Evolutionary conservation across 2,329 filamentous ascomycete genomes (phyloP).

Genomic region (Alternaria sp.): DNA sequence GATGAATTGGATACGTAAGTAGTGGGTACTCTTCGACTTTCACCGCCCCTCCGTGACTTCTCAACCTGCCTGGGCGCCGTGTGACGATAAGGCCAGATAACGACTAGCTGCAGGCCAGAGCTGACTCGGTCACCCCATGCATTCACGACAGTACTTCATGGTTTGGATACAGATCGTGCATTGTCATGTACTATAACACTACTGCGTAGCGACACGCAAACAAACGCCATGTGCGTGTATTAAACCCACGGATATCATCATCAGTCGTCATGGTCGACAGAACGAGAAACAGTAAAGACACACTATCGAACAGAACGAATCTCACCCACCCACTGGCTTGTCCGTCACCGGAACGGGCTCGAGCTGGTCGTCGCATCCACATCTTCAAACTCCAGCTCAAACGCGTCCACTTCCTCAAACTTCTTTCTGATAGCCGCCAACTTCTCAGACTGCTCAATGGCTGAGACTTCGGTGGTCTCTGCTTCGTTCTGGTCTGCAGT

Average conservation of each 20-base stretch:
- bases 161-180: not conserved
- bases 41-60: not conserved
- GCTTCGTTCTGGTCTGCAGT: conserved; percentile 28
- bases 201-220: not conserved
- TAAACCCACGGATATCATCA: conserved; percentile 7
- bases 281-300: not conserved
- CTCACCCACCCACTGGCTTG: not conserved
- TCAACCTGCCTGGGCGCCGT: not conserved
- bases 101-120: conserved; percentile 7
- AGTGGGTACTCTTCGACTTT: not conserved
- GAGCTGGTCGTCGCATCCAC: conserved; percentile 49
- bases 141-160: not conserved
- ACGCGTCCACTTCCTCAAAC: conserved; percentile 58
- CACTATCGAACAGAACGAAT: not conserved
- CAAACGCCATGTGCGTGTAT: conserved; percentile 6
- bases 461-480: conserved; percentile 37
- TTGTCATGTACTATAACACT: not conserved
- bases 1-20: conserved; percentile 13
- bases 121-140: not conserved
- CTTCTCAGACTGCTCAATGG: conserved; percentile 37
- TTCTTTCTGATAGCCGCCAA: conserved; percentile 54
- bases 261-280: conserved; percentile 5
- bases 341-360: conserved; percentile 47
- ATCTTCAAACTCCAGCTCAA: conserved; percentile 60
- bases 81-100: conserved; percentile 34